Conservation (phyloP, 2,329 filamentous ascomycete species). For the Talaromyces sp. region DNA sequence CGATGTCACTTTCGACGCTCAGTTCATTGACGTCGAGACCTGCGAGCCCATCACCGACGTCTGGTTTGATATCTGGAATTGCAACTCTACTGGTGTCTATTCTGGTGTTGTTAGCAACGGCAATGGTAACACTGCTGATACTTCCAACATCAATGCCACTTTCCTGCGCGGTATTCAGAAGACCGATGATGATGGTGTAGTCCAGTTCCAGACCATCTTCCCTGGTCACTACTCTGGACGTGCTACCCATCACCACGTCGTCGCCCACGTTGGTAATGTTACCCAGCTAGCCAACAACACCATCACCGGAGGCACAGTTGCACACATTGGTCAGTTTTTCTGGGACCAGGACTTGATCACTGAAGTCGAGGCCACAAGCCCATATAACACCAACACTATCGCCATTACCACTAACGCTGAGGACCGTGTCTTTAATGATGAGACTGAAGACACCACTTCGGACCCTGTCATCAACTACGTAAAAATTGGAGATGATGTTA, state of each 20-base stretch:
- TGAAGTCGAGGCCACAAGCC: constrained; percentile 46
- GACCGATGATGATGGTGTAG: constrained; percentile 37
- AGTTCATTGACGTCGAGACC: constrained; percentile 39
- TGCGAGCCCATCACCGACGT: constrained; percentile 26
- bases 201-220: constrained; percentile 29
- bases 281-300: constrained; percentile 29
- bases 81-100: constrained; percentile 18
- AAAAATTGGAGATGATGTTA: background rate
- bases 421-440: background rate
- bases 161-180: constrained; percentile 45
- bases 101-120: constrained; percentile 26
- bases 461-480: background rate
- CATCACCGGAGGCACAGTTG: constrained; percentile 48
- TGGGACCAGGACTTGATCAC: constrained; percentile 55
- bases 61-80: background rate
- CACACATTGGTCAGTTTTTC: constrained; percentile 62
- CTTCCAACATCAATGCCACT: constrained; percentile 36
- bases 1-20: constrained; percentile 37
- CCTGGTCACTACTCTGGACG: constrained; percentile 45
- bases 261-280: constrained; percentile 28
- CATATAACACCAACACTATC: constrained; percentile 21
- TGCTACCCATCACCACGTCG: constrained; percentile 30
- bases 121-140: constrained; percentile 28
- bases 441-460: background rate
- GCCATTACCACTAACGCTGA: background rate